Conservation (phyloP, 1,139 yeast genomes). For the Lodderomyces orthopsilosis region DNA sequence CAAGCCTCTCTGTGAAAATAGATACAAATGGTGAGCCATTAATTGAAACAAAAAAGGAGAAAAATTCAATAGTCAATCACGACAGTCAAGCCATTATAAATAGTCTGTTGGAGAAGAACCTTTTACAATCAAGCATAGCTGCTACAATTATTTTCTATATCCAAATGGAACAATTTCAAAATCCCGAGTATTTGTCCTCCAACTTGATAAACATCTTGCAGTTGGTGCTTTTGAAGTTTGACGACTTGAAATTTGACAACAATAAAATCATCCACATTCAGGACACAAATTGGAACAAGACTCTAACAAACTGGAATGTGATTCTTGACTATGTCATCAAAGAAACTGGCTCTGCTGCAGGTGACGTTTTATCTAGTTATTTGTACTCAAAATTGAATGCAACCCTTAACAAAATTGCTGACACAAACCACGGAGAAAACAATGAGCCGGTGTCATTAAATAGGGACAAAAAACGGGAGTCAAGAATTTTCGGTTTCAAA, state of each 20-base stretch:
- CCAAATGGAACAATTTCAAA: slow-evolving; percentile 45
- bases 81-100: slow-evolving; percentile 29
- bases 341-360: slow-evolving; percentile 40
- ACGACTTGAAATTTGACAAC: slow-evolving; percentile 18
- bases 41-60: slow-evolving; percentile 21
- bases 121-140: slow-evolving; percentile 32
- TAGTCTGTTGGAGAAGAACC: slow-evolving; percentile 19
- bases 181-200: slow-evolving; percentile 33
- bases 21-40: slow-evolving; percentile 19
- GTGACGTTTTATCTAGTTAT: slow-evolving; percentile 36
- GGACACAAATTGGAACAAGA: slow-evolving; percentile 34
- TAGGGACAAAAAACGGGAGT: slow-evolving; percentile 22
- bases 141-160: slow-evolving; percentile 37
- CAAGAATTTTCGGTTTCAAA: slow-evolving; percentile 29
- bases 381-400: slow-evolving; percentile 28
- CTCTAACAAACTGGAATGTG: slow-evolving; percentile 29
- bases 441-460: slow-evolving; percentile 4
- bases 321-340: slow-evolving; percentile 32
- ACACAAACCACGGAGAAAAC: slow-evolving; percentile 2
- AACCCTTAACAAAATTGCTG: background rate
- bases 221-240: slow-evolving; percentile 30
- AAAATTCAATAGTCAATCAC: slow-evolving; percentile 21
- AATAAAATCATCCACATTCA: slow-evolving; percentile 25
- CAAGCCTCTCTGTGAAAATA: slow-evolving; percentile 11
- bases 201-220: slow-evolving; percentile 32